Evolutionary conservation across 1,284 basidiomycete genomes (phyloP).

Genomic region (Ustilago trichophora): DNA sequence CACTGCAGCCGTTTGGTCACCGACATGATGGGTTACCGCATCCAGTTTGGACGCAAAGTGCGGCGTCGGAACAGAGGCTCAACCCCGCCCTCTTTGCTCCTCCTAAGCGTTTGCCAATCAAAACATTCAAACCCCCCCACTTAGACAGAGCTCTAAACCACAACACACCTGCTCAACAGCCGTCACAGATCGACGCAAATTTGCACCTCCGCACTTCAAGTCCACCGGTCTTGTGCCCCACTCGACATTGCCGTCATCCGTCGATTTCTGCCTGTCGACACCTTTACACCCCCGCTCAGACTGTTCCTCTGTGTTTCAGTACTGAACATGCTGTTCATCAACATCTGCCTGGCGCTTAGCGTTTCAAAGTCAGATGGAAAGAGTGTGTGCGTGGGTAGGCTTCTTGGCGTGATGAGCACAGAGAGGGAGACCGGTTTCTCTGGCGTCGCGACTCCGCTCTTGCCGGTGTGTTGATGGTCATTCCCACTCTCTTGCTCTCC

Average conservation of each 20-base stretch:
- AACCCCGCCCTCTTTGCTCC: no score
- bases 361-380: not conserved
- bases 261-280: not conserved
- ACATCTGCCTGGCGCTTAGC: not conserved
- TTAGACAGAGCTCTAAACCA: no score
- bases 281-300: no score
- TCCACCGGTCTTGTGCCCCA: not conserved
- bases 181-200: conserved; percentile 25
- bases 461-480: conserved; percentile 8
- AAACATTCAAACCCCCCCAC: conserved; percentile 7
- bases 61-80: not conserved
- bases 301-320: no score
- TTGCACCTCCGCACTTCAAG: conserved; percentile 16
- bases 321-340: no score
- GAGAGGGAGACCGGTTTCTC: no score
- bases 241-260: no score
- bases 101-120: no score
- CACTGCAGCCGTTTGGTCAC: not conserved
- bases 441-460: conserved; percentile 6
- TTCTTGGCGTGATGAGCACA: no score
- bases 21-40: no score
- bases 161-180: conserved; percentile 6
- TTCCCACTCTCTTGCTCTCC: not conserved
- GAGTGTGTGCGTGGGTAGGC: no score
- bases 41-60: no score